Conservation (phyloP, 169 alveolate species). For the Eimeria brunetti region DNA sequence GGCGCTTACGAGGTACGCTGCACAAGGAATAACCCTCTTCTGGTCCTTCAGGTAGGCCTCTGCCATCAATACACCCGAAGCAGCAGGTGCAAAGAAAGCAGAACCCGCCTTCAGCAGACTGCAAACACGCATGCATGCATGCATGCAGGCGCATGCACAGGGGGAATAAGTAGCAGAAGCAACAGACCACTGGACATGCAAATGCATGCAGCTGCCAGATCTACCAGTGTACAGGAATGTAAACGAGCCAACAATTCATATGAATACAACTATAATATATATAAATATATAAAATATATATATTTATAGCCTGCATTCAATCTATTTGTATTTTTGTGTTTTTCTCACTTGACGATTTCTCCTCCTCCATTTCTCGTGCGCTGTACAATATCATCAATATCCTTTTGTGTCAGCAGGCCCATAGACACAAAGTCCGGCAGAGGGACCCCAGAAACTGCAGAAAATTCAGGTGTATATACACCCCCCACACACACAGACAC, state of each 20-base stretch:
- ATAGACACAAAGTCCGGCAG: conserved; percentile 83
- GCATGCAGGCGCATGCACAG: background rate
- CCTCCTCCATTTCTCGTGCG: conserved; percentile 88
- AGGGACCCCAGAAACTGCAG: conserved; percentile 87
- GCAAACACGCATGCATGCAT: conserved; percentile 4
- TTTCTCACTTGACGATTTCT: conserved; percentile 83
- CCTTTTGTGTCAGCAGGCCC: conserved; percentile 83
- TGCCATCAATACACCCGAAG: conserved; percentile 87
- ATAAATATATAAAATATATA: too few species aligned
- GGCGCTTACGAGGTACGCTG: conserved; percentile 85
- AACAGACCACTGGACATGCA: too few species aligned
- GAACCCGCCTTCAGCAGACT: conserved; percentile 86
- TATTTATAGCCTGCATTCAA: too few species aligned
- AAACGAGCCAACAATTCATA: too few species aligned
- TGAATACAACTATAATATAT: too few species aligned
- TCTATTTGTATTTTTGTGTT: background rate
- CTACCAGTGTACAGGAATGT: too few species aligned
- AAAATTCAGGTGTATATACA: conserved; percentile 23
- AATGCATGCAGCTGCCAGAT: too few species aligned
- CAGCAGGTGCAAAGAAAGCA: conserved; percentile 89
- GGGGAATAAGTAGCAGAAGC: too few species aligned
- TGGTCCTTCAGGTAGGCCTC: conserved; percentile 87
- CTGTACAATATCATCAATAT: conserved; percentile 86
- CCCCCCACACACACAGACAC: background rate
- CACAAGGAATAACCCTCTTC: conserved; percentile 87